phyloP scores from a whole-genome alignment of 2,329 filamentous ascomycete genomes.

The Graphilbum ipis-grandicollis region DNA sequence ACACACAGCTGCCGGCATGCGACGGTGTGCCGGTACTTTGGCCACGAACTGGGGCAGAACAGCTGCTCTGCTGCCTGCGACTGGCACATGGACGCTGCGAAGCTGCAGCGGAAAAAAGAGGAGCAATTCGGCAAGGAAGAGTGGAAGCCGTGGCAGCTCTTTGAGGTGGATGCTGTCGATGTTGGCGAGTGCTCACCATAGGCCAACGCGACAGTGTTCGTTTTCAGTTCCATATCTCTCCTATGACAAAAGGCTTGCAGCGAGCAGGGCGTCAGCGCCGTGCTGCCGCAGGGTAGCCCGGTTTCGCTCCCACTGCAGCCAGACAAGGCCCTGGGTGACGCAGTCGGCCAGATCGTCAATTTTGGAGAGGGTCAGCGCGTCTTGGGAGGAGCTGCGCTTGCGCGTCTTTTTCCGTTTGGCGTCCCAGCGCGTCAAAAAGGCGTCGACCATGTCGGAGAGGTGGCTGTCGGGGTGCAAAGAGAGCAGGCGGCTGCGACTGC shows the following conservation, averaged over 20 bases:
- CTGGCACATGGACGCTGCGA: conserved; percentile 51
- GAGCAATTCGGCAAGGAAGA: conserved; percentile 41
- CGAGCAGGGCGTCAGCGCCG: conserved; percentile 12
- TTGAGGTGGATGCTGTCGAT: not conserved
- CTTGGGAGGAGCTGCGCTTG: not conserved
- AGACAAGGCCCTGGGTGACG: conserved; percentile 59
- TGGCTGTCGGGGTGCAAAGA: not conserved
- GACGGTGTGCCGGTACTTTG: conserved; percentile 62
- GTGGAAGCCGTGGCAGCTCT: conserved; percentile 18
- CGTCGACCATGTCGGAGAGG: conserved; percentile 1
- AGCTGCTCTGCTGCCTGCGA: conserved; percentile 69
- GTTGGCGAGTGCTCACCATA: too few relatives aligned
- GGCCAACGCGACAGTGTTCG: too few relatives aligned
- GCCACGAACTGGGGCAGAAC: conserved; percentile 36
- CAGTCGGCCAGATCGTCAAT: conserved; percentile 71
- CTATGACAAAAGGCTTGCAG: too few relatives aligned
- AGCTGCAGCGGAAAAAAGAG: conserved; percentile 38
- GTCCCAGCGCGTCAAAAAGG: conserved; percentile 7
- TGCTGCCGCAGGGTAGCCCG: conserved; percentile 16
- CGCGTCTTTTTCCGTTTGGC: conserved; percentile 2
- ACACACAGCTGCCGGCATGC: conserved; percentile 57
- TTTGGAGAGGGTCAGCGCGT: conserved; percentile 27
- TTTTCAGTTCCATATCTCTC: too few relatives aligned
- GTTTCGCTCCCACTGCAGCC: conserved; percentile 59
- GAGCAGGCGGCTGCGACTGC: not conserved